Percentiles rank a stretch among this genome's conserved stretches.
phyloP scores from a whole-genome alignment of 148 eudicot species.

The Chenopodium suecicum region DNA sequence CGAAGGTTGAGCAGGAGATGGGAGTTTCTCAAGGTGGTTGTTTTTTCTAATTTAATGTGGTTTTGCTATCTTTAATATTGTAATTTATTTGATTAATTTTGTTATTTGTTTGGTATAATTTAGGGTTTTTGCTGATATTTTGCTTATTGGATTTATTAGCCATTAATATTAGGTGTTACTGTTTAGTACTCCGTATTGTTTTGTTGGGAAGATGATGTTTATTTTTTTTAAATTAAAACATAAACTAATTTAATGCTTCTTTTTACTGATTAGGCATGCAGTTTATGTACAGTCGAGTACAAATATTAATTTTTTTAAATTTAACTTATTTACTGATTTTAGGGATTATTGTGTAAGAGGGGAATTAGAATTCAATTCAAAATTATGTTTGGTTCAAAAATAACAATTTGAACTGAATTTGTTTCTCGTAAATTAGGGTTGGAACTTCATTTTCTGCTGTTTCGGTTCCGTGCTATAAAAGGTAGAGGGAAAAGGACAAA shows the following conservation, averaged over 20 bases:
- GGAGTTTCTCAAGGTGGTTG: conserved; percentile 30
- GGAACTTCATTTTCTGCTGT: background rate
- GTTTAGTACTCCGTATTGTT: background rate
- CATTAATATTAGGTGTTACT: background rate
- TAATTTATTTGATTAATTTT: background rate
- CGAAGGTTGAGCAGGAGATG: conserved; percentile 39
- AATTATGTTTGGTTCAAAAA: background rate
- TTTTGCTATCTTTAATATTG: no score
- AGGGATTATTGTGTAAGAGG: background rate
- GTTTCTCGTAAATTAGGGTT: background rate
- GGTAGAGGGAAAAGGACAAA: background rate
- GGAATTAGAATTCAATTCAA: background rate
- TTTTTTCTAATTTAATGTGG: background rate
- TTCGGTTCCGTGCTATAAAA: background rate
- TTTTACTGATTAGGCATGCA: background rate
- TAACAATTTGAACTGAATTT: background rate
- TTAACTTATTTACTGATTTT: background rate
- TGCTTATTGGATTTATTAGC: background rate
- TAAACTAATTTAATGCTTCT: background rate
- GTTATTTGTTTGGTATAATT: background rate
- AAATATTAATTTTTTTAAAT: background rate
- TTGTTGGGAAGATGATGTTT: background rate
- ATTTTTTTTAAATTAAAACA: no score
- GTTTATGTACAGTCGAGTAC: background rate
- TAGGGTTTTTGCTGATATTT: background rate